Evolutionary conservation across 495 filamentous ascomycete genomes (phyloP).

Genomic region (Tuber brumale): DNA sequence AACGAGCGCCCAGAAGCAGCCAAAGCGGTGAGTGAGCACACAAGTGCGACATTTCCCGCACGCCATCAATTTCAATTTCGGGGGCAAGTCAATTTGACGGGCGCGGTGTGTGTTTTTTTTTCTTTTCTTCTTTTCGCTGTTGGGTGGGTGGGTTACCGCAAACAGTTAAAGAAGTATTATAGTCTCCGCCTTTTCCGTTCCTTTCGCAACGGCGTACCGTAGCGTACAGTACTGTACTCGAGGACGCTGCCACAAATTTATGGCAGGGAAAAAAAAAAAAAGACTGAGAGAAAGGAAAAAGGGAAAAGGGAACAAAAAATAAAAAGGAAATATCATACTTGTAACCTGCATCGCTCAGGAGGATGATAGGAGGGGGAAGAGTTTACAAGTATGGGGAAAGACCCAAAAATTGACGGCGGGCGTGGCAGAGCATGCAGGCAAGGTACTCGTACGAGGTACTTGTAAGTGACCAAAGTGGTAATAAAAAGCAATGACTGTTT

Average conservation of each 20-base stretch:
- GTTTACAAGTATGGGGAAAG: not conserved
- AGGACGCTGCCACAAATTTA: not conserved
- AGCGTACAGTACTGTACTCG: too few relatives aligned
- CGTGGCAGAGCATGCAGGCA: not conserved
- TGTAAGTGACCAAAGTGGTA: not conserved
- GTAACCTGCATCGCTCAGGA: constrained; percentile 2
- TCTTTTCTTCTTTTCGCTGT: not conserved
- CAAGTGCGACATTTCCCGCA: constrained; percentile 5
- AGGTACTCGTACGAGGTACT: not conserved
- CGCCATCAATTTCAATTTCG: constrained; percentile 3
- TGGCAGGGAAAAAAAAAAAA: not conserved
- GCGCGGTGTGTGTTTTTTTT: not conserved
- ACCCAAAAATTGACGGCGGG: not conserved
- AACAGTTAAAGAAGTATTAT: constrained; percentile 11
- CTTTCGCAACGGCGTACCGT: not conserved
- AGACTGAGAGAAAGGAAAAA: constrained; percentile 7
- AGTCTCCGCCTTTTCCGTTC: not conserved
- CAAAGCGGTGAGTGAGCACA: not conserved
- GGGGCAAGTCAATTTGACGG: not conserved
- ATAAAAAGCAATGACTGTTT: not conserved
- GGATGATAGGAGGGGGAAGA: not conserved
- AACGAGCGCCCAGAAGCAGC: not conserved
- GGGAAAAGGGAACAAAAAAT: not conserved
- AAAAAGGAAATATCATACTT: constrained; percentile 11
- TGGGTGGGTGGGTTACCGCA: not conserved